Base-by-base conservation (phyloP, 768 basidiomycete genomes). In the Gyrodon lividus region DNA sequence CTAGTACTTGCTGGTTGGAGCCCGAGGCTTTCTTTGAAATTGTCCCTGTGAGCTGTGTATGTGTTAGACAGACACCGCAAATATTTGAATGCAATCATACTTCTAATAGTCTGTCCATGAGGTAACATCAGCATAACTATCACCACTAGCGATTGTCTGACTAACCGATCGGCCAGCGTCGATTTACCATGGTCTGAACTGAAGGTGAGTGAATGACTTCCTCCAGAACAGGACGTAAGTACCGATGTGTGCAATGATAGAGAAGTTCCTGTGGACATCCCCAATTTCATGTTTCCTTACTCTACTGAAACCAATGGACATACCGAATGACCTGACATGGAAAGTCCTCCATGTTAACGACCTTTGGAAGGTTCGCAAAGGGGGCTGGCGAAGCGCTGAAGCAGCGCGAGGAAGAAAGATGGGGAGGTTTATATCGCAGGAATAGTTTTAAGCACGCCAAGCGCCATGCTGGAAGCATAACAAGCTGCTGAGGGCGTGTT, bases 201-300 rank as follows among this genome's bases (percentile, higher is more conserved):
- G 12, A 43, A 31, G 16, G 46, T 50, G 46, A 66, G 57, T 5
- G 28, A 9, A 24, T 16, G 55, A 39, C 19, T 28, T 20, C 16
- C 14, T 7, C 20, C 6, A 30, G 0, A 14, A 35, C 3, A 24
- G 9, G 24, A 8, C 13, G 33, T 24, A 26, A 54, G 48, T 62
- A 85, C 92, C 93, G 59, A 97, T 97, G 68, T 98, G 95, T 1
- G 94, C 94, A 65, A 98, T 96, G 59, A 98, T 93, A 9, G 93
- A 95, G 68, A 98, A 93, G 68, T 98, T 98, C 47, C 88, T 89
- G 52, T 12, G 31, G 2, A 39, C 46, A 42, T 22, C 22, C 0
- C 4, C 43, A 37, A 33, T 41, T 38, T 43, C n/a, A 41, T 9
- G 50, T 20, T 22, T 13, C 7, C 13, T 17, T 13, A 30, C 16